Base-by-base conservation (phyloP, 371 early-diverging fungal genomes). In the Lichtheimia ramosa region DNA sequence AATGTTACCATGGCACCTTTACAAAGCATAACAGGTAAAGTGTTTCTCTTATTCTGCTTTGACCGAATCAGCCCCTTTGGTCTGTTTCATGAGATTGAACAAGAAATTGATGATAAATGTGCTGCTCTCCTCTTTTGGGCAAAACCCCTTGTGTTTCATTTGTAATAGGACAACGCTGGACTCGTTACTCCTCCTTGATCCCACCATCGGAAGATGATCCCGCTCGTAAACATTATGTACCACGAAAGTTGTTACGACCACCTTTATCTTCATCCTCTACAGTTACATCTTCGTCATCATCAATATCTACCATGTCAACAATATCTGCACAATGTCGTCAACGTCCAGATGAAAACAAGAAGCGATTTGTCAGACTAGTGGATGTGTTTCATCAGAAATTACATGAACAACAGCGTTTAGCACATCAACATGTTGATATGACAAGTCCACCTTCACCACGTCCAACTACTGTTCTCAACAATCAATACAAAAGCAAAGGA, bases 21-120 rank as follows among this genome's bases (percentile, higher is more conserved):
- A 51, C 67, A 66, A 53, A 72, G 73, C 40, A 70, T 70, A 48
- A 68, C 73, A 42, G 75, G 75, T 54, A 67, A 56, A 34, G 13
- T 27, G 25, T 1, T 34, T 34, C 8, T 34, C 8, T 34, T 34
- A 34, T 34, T 34, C 34, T 34, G 34, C 34, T 34, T 34, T 34
- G 34, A 34, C 34, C 34, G 34, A 34, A 34, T 8, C 10, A 34
- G 34, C 34, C 34, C 34, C 34, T 34, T 34, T 34, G 34, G 34
- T 34, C 34, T 34, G 34, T 34, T 34, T 34, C 34, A 34, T 34
- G 34, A 34, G 34, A 34, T 6, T 34, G 34, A 34, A 34, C 10
- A 34, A 34, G 34, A 34, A 34, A 34, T 34, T 34, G 34, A 34
- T 10, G 34, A 10, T 34, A 34, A 34, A 34, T 34, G 34, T 34